A percentile compares a stretch with the other conserved stretches of the same genome.
Conservation (phyloP, 2,329 filamentous ascomycete genomes). For the Nigrospora osmanthi region DNA sequence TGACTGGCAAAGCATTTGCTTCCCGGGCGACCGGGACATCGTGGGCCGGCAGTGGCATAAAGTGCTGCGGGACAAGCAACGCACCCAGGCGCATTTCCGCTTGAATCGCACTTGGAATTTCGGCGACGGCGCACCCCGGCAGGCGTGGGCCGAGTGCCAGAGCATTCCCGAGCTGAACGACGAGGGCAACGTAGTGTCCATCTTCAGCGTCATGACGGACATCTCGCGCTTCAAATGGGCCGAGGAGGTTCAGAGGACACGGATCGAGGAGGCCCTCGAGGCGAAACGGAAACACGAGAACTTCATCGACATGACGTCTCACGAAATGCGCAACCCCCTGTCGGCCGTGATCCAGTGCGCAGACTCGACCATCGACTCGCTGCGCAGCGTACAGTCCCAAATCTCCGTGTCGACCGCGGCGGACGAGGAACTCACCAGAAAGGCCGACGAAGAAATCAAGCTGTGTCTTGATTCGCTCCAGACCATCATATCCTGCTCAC, state of each 20-base stretch:
- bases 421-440: conserved; percentile 19
- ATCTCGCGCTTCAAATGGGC: conserved; percentile 82
- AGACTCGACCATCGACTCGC: conserved; percentile 56
- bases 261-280: conserved; percentile 73
- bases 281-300: conserved; percentile 66
- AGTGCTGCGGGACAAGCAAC: conserved; percentile 51
- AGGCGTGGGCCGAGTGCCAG: conserved; percentile 68
- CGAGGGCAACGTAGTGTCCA: conserved; percentile 58
- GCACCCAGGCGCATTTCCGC: conserved; percentile 64
- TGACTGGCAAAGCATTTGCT: conserved; percentile 65
- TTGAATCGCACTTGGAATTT: conserved; percentile 62
- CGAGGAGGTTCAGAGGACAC: conserved; percentile 68
- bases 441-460: conserved; percentile 36
- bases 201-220: conserved; percentile 77
- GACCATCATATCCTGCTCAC: conserved; percentile 71
- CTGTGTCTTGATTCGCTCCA: conserved; percentile 63
- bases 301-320: conserved; percentile 67
- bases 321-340: conserved; percentile 71
- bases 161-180: conserved; percentile 65
- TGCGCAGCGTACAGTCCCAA: conserved; percentile 30
- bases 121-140: conserved; percentile 50
- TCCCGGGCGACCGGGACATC: conserved; percentile 52
- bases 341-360: conserved; percentile 69
- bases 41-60: conserved; percentile 55
- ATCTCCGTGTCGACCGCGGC: background rate